phyloP scores from a whole-genome alignment of 164 flowering plant genomes.

The Tinospora cordifolia region DNA sequence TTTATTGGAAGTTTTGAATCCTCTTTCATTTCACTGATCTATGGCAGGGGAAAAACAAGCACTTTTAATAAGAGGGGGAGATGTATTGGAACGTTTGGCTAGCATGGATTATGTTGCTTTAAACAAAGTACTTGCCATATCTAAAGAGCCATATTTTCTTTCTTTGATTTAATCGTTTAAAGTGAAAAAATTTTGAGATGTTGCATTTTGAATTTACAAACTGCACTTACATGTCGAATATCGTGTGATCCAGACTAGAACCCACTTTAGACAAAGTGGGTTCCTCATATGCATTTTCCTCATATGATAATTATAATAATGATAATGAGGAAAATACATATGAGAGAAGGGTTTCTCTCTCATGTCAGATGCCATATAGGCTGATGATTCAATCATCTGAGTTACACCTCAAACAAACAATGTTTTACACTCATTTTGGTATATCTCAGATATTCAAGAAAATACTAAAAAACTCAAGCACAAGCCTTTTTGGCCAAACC shows the following conservation, averaged over 20 bases:
- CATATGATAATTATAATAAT: too few relatives aligned
- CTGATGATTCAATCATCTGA: too few relatives aligned
- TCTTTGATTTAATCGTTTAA: not conserved
- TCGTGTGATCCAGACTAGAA: slow-evolving; percentile 65
- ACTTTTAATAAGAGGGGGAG: slow-evolving; percentile 92
- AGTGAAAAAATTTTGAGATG: not conserved
- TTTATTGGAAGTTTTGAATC: not conserved
- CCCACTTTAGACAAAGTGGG: too few relatives aligned
- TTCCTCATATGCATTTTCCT: too few relatives aligned
- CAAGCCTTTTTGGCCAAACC: too few relatives aligned
- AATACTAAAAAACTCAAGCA: too few relatives aligned
- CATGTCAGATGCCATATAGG: too few relatives aligned
- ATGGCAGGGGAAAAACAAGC: slow-evolving; percentile 85
- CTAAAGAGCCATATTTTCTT: not conserved
- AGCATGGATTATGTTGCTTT: slow-evolving; percentile 58
- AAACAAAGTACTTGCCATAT: slow-evolving; percentile 55
- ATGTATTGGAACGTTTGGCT: slow-evolving; percentile 88
- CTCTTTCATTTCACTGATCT: slow-evolving; percentile 10
- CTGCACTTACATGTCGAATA: slow-evolving; percentile 4
- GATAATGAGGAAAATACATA: slow-evolving; percentile 76
- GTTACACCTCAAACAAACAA: too few relatives aligned
- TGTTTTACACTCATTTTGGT: too few relatives aligned
- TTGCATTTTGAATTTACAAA: not conserved
- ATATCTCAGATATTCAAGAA: too few relatives aligned
- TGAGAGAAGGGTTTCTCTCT: slow-evolving; percentile 64